Evolutionary conservation across 2,329 filamentous ascomycete genomes (phyloP).

Genomic region (Fusarium chuoi): DNA sequence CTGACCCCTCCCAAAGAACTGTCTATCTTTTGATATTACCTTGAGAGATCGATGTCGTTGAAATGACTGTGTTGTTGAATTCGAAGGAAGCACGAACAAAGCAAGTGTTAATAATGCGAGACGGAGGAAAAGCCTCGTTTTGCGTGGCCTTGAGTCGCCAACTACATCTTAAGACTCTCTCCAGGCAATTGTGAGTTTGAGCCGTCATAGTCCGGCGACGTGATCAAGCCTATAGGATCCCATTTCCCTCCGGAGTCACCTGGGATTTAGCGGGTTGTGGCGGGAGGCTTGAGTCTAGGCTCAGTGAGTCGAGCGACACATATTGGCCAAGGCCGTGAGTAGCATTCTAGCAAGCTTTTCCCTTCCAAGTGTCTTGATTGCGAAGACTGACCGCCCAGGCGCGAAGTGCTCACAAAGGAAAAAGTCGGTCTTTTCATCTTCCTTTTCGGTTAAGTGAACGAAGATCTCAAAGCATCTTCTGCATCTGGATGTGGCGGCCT

Average conservation of each 20-base stretch:
- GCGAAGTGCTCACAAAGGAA: conserved; percentile 3
- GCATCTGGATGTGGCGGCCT: conserved; percentile 5
- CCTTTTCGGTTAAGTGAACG: neutral
- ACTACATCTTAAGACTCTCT: conserved; percentile 33
- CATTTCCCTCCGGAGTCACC: conserved; percentile 28
- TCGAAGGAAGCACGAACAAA: neutral
- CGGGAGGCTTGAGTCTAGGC: conserved; percentile 45
- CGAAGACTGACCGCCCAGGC: conserved; percentile 15
- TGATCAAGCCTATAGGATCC: conserved; percentile 30
- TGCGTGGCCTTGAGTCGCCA: conserved; percentile 7
- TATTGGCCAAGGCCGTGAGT: conserved; percentile 18
- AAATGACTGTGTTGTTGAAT: neutral
- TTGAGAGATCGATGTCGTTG: neutral
- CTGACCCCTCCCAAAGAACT: neutral
- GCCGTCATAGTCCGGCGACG: conserved; percentile 32
- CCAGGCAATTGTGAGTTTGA: conserved; percentile 32
- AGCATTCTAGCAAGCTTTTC: conserved; percentile 38
- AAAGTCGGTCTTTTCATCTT: neutral
- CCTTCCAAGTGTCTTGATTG: neutral
- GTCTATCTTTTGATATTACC: neutral
- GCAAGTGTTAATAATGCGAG: neutral
- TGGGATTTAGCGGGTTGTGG: conserved; percentile 38
- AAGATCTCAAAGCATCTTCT: conserved; percentile 2
- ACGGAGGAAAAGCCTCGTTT: conserved; percentile 9
- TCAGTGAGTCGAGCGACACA: conserved; percentile 29